Conservation (phyloP, 2,329 filamentous ascomycete genomes). For the Helotiales sp. region DNA sequence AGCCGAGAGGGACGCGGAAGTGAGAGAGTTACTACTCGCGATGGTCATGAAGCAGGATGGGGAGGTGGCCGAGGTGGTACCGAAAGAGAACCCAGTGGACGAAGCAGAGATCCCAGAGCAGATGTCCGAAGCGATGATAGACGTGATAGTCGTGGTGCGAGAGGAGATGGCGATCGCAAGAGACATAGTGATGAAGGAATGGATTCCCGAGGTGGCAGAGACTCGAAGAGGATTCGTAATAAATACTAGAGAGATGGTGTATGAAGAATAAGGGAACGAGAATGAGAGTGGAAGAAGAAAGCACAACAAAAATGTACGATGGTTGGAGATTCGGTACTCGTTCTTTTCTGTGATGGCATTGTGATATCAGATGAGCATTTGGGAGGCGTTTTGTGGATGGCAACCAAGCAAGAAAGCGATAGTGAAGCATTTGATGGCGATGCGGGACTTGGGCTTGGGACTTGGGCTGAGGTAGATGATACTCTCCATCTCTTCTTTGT, state of each 20-base stretch:
- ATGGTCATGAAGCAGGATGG: constrained; percentile 26
- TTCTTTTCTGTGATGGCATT: constrained; percentile 4
- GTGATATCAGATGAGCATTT: constrained; percentile 15
- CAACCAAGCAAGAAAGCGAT: neutral
- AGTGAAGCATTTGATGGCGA: constrained; percentile 18
- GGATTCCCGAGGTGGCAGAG: constrained; percentile 30
- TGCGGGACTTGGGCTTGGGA: constrained; percentile 1
- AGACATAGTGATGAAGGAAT: constrained; percentile 32
- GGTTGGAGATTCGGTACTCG: constrained; percentile 6
- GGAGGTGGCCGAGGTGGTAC: constrained; percentile 21
- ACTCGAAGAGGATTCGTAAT: constrained; percentile 29
- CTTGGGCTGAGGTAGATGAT: neutral
- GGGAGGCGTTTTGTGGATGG: constrained; percentile 6
- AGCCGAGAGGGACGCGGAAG: constrained; percentile 10
- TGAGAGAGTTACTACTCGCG: constrained; percentile 6
- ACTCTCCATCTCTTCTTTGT: neutral
- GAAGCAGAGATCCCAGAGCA: constrained; percentile 22
- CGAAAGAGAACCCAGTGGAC: constrained; percentile 21
- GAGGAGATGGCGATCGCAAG: constrained; percentile 32
- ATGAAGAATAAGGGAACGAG: neutral
- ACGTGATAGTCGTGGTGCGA: constrained; percentile 28
- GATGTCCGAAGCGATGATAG: constrained; percentile 25
- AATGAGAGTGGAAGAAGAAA: neutral
- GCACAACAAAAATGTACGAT: constrained; percentile 16
- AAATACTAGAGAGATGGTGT: neutral